phyloP scores from a whole-genome alignment of 768 basidiomycete genomes.

The Pleurotus sapidus region DNA sequence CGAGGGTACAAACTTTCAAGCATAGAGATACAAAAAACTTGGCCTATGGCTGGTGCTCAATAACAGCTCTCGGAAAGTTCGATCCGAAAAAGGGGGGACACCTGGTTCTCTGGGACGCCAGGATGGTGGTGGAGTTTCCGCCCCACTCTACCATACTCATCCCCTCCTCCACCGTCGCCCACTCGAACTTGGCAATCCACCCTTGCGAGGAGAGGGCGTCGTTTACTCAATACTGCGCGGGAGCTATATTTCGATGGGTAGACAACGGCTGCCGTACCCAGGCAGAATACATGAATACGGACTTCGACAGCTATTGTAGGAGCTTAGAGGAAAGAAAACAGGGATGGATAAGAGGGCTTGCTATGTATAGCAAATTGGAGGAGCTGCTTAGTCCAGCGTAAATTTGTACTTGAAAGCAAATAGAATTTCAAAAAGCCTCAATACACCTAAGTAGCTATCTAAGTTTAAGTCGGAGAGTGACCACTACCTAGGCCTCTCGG shows the following conservation, averaged over 20 bases:
- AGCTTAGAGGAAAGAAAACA: too few species aligned
- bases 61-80: constrained; percentile 25
- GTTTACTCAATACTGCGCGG: constrained; percentile 24
- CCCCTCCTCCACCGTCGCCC: constrained; percentile 22
- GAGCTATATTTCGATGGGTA: constrained; percentile 22
- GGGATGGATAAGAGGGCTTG: too few species aligned
- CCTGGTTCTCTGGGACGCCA: constrained; percentile 24
- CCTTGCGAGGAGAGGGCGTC: constrained; percentile 16
- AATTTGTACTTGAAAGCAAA: too few species aligned
- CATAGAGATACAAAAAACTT: constrained; percentile 29
- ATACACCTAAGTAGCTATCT: neutral
- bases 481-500: neutral
- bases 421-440: neutral
- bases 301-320: too few species aligned
- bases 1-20: neutral
- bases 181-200: constrained; percentile 20
- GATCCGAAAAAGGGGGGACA: constrained; percentile 26
- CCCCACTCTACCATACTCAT: constrained; percentile 20
- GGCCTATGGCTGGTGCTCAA: constrained; percentile 27
- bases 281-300: too few species aligned
- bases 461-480: neutral
- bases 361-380: too few species aligned
- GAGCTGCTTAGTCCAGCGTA: too few species aligned
- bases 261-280: constrained; percentile 14
- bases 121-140: constrained; percentile 22